Evolutionary conservation across 2,329 filamentous ascomycete species (phyloP).

Genomic region (Purpureocillium lavendulum): DNA sequence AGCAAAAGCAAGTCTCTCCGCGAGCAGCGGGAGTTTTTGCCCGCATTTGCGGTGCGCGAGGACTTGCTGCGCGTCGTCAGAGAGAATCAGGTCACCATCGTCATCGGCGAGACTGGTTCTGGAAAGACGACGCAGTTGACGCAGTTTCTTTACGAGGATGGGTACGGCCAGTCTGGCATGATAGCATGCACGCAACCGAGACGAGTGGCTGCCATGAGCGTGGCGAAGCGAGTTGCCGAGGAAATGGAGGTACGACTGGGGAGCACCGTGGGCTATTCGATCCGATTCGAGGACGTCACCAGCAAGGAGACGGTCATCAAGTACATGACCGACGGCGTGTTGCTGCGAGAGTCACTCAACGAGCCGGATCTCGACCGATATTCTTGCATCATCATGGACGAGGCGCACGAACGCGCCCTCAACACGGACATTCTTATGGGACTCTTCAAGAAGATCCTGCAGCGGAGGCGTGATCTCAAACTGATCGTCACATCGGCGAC

Average conservation of each 20-base stretch:
- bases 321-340: constrained; percentile 97
- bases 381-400: constrained; percentile 98
- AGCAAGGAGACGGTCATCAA: constrained; percentile 94
- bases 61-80: constrained; percentile 85
- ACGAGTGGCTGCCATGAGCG: constrained; percentile 97
- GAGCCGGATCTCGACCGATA: constrained; percentile 92
- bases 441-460: constrained; percentile 92
- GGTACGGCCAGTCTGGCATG: constrained; percentile 78
- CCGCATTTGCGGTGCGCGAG: constrained; percentile 92
- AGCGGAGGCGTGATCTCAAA: constrained; percentile 82
- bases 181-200: constrained; percentile 96
- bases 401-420: constrained; percentile 91
- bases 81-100: constrained; percentile 95
- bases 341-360: constrained; percentile 86
- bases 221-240: constrained; percentile 94
- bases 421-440: constrained; percentile 98
- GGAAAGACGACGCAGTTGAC: constrained; percentile 97
- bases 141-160: constrained; percentile 92
- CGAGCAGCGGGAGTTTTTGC: constrained; percentile 88
- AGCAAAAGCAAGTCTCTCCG: constrained; percentile 83
- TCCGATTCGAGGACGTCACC: constrained; percentile 97
- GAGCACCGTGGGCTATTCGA: constrained; percentile 85
- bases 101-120: constrained; percentile 94
- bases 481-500: constrained; percentile 96
- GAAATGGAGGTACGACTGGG: constrained; percentile 95